phyloP scores from a whole-genome alignment of 768 basidiomycete genomes.

The Cystobasidium tubakii region DNA sequence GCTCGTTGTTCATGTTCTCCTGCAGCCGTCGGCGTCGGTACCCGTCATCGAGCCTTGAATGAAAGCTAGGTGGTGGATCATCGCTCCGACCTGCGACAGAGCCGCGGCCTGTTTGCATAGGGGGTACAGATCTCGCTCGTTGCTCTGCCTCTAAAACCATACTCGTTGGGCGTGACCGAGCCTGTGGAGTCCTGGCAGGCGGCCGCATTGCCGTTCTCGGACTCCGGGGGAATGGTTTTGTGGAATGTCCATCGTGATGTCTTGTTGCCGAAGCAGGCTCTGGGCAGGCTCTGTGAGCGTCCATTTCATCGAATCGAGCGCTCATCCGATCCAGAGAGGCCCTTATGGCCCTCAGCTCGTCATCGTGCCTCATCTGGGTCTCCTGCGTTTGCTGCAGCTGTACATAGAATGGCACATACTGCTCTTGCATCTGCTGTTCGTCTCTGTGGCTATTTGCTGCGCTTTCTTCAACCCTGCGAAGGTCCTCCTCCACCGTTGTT shows the following conservation, averaged over 20 bases:
- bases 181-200: neutral
- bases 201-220: too few relatives aligned
- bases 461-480: too few relatives aligned
- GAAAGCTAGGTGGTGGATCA: conserved; percentile 25
- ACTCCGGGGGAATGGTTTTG: too few relatives aligned
- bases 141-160: neutral
- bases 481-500: too few relatives aligned
- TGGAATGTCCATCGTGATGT: too few relatives aligned
- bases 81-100: conserved; percentile 3
- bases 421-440: too few relatives aligned
- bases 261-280: too few relatives aligned
- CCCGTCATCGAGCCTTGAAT: neutral
- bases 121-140: neutral
- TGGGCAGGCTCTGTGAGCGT: neutral
- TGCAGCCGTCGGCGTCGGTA: neutral
- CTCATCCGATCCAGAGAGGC: neutral
- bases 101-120: neutral
- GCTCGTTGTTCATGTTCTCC: neutral
- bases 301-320: too few relatives aligned
- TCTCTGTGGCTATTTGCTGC: too few relatives aligned
- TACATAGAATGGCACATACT: too few relatives aligned
- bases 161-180: neutral
- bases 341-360: neutral
- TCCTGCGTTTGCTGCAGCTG: too few relatives aligned
- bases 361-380: neutral